phyloP scores from a whole-genome alignment of 805 yeast genomes.

The Starmerella floricola region DNA sequence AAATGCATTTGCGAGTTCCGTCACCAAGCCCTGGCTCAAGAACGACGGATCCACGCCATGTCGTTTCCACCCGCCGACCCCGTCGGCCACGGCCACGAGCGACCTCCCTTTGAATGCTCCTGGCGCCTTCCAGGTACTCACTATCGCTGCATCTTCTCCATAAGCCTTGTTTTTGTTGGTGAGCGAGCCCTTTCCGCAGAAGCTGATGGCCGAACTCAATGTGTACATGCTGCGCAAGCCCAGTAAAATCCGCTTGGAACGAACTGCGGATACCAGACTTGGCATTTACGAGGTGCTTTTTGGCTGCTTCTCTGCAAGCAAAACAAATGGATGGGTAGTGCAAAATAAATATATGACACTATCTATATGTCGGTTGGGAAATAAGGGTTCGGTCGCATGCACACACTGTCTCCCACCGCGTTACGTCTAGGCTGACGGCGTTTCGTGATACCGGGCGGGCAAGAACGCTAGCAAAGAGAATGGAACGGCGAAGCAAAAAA shows the following conservation, averaged over 20 bases:
- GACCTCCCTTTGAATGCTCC: conserved; percentile 18
- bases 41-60: conserved; percentile 84
- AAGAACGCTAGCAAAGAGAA: too few species aligned
- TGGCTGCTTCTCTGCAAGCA: too few species aligned
- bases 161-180: conserved; percentile 13
- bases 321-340: too few species aligned
- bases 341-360: too few species aligned
- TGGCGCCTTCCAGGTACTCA: conserved; percentile 19
- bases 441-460: too few species aligned
- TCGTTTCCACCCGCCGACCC: conserved; percentile 96
- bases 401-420: too few species aligned
- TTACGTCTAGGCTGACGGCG: too few species aligned
- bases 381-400: too few species aligned
- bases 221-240: conserved; percentile 11
- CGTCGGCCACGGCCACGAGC: conserved; percentile 49
- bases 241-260: background rate
- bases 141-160: conserved; percentile 22
- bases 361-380: too few species aligned
- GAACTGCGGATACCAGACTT: background rate
- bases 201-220: conserved; percentile 14
- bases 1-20: conserved; percentile 23
- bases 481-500: too few species aligned
- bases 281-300: background rate
- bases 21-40: conserved; percentile 68
- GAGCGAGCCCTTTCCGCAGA: conserved; percentile 21